Base-by-base conservation (phyloP, 2,329 filamentous ascomycete genomes). In the Cladosporium sp. region DNA sequence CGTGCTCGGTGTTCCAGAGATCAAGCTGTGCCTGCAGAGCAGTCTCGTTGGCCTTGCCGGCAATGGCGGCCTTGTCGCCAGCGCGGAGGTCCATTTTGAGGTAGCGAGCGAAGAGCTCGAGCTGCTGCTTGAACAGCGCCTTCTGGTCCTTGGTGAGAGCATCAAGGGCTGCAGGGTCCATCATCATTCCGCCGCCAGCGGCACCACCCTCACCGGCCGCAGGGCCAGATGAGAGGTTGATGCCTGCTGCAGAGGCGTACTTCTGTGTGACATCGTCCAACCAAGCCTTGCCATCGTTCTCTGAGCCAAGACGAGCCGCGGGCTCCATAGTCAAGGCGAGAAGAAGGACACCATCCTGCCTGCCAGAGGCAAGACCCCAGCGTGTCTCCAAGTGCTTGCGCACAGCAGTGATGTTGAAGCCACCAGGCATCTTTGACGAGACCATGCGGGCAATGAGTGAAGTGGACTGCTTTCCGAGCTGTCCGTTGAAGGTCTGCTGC, bases 351-450 rank as follows among this genome's bases (percentile, higher is more conserved):
- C 93, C 93, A 77, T 99, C 95, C 78, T 99, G 95, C 74, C 95
- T 87, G 31, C 95, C 95, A 28, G 89, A 77, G 4, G 85, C 92
- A 66, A 99, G 83, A 65, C 95, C 95, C 93, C 94, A 99, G 79
- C 92, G 87, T 18, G 91, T 92, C 82, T 97, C 94, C 53, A 99
- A 83, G 76, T 99, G 96, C 81, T 99, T 99, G 75, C 95, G 88
- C 56, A 96, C 92, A 14, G 92, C 86, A 75, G 94, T 98, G 78
- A 98, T 98, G 79, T 98, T 99, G 87, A 99, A 99, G 68, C 95
- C 95, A 82, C 94, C 95, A 57, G 95, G 95, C 95, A 99, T 99
- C 83, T 99, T 99, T 33, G 95, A 97, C 1, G 95, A 98, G 52
- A 99, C 95, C 77, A 99, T 84, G 72, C 95, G 90, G 59, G 95